Conservation (phyloP, 768 basidiomycete genomes). For the Pleurotus tuber-regium region DNA sequence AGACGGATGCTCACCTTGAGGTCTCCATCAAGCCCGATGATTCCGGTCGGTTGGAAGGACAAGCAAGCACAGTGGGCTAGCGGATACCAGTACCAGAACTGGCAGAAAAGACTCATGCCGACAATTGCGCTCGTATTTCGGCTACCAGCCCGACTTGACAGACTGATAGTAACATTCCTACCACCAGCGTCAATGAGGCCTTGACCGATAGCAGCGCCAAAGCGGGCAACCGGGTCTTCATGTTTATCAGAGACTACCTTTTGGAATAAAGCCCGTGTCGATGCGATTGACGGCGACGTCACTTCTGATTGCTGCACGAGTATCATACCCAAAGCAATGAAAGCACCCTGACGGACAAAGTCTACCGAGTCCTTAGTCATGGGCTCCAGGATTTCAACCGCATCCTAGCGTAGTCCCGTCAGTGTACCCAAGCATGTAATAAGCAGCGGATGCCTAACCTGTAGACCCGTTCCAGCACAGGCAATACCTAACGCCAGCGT, state of each 20-base stretch:
- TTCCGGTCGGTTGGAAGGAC: constrained; percentile 92
- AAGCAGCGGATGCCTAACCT: constrained; percentile 43
- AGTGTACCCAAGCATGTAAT: not conserved
- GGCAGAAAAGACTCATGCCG: constrained; percentile 97
- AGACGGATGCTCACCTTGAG: constrained; percentile 55
- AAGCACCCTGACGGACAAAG: constrained; percentile 97
- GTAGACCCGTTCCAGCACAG: constrained; percentile 94
- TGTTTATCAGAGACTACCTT: constrained; percentile 96
- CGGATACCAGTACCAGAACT: constrained; percentile 99
- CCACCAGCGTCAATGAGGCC: constrained; percentile 98
- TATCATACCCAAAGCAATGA: constrained; percentile 94
- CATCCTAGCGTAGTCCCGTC: constrained; percentile 59
- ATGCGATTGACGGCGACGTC: constrained; percentile 75
- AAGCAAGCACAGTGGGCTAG: constrained; percentile 90
- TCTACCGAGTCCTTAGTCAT: constrained; percentile 98
- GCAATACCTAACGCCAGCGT: constrained; percentile 96
- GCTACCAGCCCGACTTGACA: constrained; percentile 91
- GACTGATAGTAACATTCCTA: constrained; percentile 90
- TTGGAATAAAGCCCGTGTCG: constrained; percentile 79
- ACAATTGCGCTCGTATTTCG: constrained; percentile 93
- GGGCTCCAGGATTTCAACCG: constrained; percentile 93
- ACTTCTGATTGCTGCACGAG: constrained; percentile 95
- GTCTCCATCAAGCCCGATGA: constrained; percentile 87
- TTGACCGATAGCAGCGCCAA: constrained; percentile 94
- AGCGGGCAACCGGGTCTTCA: constrained; percentile 98